Conservation (phyloP, 148 eudicot genomes). For the Diospyros lotus region DNA sequence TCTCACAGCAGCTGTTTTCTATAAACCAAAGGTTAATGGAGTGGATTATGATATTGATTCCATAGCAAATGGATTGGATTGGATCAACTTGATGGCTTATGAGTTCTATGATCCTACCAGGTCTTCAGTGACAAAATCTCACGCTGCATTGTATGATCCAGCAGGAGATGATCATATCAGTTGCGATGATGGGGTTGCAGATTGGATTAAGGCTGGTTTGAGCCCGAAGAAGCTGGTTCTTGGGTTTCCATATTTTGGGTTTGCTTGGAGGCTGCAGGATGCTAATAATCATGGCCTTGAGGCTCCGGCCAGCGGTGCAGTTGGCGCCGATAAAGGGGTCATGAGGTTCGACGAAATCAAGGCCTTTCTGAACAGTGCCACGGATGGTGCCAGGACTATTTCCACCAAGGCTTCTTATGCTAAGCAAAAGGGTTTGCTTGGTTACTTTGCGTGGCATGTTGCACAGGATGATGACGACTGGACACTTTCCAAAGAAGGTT, state of each 20-base stretch:
- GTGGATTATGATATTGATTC: slow-evolving; percentile 7
- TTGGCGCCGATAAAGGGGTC: slow-evolving; percentile 17
- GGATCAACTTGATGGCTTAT: slow-evolving; percentile 44
- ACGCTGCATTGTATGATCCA: slow-evolving; percentile 25
- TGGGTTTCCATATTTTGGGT: slow-evolving; percentile 45
- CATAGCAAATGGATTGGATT: slow-evolving; percentile 26
- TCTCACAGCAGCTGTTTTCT: slow-evolving; percentile 36
- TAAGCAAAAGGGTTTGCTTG: slow-evolving; percentile 33
- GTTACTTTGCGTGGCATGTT: slow-evolving; percentile 54
- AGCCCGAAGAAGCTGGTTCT: slow-evolving; percentile 25
- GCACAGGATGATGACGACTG: slow-evolving; percentile 33
- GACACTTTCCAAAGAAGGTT: slow-evolving; percentile 48
- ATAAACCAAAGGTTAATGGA: slow-evolving; percentile 12
- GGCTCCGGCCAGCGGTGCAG: slow-evolving; percentile 21
- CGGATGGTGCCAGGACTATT: slow-evolving; percentile 26
- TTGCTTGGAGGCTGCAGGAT: slow-evolving; percentile 30
- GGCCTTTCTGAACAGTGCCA: slow-evolving; percentile 21
- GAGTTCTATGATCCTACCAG: slow-evolving; percentile 30
- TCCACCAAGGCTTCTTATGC: slow-evolving; percentile 42
- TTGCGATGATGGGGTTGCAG: slow-evolving; percentile 15
- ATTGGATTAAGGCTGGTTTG: slow-evolving; percentile 30
- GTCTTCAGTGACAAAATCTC: slow-evolving; percentile 15
- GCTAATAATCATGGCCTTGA: slow-evolving; percentile 27
- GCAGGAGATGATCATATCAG: slow-evolving; percentile 23
- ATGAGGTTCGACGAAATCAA: slow-evolving; percentile 13